phyloP scores from a whole-genome alignment of 1,284 basidiomycete species.

The Schizopora paradoxa region DNA sequence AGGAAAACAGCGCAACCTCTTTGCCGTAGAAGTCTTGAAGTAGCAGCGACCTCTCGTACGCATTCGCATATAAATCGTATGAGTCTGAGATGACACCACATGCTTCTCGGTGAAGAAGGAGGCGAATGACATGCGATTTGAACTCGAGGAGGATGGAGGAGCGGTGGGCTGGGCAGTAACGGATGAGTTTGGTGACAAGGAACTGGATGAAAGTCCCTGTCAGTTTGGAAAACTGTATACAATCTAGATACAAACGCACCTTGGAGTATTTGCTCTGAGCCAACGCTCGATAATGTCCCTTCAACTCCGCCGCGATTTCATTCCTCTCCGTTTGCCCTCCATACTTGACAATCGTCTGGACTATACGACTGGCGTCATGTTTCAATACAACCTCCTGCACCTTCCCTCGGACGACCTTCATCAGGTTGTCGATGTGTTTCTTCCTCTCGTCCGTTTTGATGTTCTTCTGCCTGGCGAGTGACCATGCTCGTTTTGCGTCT shows the following conservation, averaged over 20 bases:
- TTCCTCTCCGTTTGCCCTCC: slow-evolving; percentile 75
- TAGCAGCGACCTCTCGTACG: slow-evolving; percentile 74
- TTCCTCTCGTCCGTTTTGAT: slow-evolving; percentile 68
- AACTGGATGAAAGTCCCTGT: slow-evolving; percentile 44
- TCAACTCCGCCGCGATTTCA: slow-evolving; percentile 75
- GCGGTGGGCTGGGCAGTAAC: slow-evolving; percentile 69
- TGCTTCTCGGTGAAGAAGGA: slow-evolving; percentile 80
- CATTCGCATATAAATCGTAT: slow-evolving; percentile 80
- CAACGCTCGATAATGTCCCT: slow-evolving; percentile 71
- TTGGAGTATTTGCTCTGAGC: slow-evolving; percentile 87
- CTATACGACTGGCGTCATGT: slow-evolving; percentile 84
- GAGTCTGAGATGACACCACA: slow-evolving; percentile 78
- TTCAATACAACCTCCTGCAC: slow-evolving; percentile 83
- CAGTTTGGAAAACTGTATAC: background rate
- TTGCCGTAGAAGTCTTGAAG: slow-evolving; percentile 86
- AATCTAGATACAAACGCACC: slow-evolving; percentile 34
- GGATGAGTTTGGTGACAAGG: slow-evolving; percentile 78
- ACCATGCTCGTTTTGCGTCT: slow-evolving; percentile 78
- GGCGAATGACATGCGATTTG: slow-evolving; percentile 62
- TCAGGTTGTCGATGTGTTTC: slow-evolving; percentile 66
- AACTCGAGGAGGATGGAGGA: slow-evolving; percentile 71
- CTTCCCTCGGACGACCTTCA: slow-evolving; percentile 69
- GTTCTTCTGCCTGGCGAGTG: slow-evolving; percentile 71
- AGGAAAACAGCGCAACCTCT: slow-evolving; percentile 70
- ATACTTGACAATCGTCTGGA: slow-evolving; percentile 82